These are phyloP conservation scores for Pterulicium gracile DNA, from an alignment of 1,284 basidiomycete species.

Conservation along the genomic window DNA sequence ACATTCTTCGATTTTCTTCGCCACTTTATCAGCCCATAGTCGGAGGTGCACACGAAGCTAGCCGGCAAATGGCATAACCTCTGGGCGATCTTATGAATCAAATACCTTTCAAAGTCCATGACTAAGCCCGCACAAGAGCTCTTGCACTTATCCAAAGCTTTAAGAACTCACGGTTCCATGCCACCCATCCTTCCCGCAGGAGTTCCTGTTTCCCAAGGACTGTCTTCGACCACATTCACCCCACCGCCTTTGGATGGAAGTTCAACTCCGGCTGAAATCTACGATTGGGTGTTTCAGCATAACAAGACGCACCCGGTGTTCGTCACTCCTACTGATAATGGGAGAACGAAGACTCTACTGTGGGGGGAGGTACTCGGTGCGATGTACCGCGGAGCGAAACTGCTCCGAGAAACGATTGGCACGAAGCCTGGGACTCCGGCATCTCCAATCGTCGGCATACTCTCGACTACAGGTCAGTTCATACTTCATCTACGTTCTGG, in stretches of 20 bases:
- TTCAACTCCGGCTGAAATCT: not conserved
- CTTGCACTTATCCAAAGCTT: too few species aligned
- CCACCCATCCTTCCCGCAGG: not conserved
- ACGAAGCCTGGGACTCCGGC: not conserved
- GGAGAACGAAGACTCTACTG: not conserved
- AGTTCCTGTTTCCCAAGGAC: not conserved
- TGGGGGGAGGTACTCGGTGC: not conserved
- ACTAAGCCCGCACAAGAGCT: too few species aligned
- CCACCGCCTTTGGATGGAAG: not conserved
- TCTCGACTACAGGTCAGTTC: not conserved
- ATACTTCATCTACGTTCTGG: constrained; percentile 4
- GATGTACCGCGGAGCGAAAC: not conserved
- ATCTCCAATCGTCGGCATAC: not conserved
- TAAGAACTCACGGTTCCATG: too few species aligned
- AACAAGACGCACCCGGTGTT: not conserved
- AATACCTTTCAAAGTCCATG: too few species aligned
- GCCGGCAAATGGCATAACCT: too few species aligned
- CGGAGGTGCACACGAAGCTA: too few species aligned
- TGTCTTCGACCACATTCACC: not conserved
- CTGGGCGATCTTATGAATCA: too few species aligned
- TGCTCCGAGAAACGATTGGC: not conserved
- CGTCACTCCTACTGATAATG: not conserved
- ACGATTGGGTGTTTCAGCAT: not conserved
- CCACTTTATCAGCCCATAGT: too few species aligned
- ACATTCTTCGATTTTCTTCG: too few species aligned